Evolutionary conservation across 2,329 filamentous ascomycete species (phyloP).

Genomic region (Arthrobotrys entomopaga): DNA sequence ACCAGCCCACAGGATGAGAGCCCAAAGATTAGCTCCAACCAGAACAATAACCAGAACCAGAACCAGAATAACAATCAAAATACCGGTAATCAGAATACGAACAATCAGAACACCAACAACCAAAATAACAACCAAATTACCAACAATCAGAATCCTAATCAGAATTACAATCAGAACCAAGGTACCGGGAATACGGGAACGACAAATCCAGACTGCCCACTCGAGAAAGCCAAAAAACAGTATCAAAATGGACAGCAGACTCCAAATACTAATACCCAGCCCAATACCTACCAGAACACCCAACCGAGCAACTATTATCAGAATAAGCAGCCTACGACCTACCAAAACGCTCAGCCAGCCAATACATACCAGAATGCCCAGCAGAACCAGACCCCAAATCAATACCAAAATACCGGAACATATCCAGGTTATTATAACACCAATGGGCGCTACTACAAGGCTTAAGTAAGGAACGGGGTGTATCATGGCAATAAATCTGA

Average conservation of each 20-base stretch:
- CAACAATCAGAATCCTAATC: background rate
- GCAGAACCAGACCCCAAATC: background rate
- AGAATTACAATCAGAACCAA: constrained; percentile 3
- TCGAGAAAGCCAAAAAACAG: background rate
- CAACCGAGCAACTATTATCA: too few species aligned
- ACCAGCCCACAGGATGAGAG: background rate
- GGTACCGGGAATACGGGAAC: background rate
- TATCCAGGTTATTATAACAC: background rate
- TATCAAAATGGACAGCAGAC: constrained; percentile 1
- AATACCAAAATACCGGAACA: background rate
- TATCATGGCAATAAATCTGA: too few species aligned
- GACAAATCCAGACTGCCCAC: background rate
- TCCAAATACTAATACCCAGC: too few species aligned
- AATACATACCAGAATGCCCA: background rate
- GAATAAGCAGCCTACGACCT: too few species aligned
- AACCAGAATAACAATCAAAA: background rate
- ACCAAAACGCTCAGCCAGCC: background rate
- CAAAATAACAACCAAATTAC: background rate
- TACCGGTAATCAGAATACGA: background rate
- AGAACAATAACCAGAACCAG: constrained; percentile 8
- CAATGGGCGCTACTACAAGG: background rate
- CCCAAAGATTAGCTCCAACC: background rate
- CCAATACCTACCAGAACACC: too few species aligned
- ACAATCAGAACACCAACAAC: background rate
- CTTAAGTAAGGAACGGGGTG: background rate